Conservation (phyloP, 2,329 filamentous ascomycete species). For the Cytospora chrysosperma region DNA sequence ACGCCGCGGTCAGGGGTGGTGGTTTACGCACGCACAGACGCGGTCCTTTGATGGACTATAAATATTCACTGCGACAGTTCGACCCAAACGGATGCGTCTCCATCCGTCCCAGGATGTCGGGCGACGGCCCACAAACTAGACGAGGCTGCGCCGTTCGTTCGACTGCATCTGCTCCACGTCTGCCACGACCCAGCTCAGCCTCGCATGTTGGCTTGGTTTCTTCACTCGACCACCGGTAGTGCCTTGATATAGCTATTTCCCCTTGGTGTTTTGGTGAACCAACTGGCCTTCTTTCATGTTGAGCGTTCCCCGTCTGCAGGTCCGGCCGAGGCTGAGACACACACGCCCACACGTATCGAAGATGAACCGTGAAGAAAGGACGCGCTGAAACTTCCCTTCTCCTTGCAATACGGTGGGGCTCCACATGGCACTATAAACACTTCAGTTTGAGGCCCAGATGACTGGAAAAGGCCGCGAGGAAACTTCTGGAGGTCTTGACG, state of each 20-base stretch:
- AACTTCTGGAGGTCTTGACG: background rate
- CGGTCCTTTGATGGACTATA: background rate
- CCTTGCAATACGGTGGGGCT: background rate
- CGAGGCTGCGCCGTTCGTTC: conserved; percentile 12
- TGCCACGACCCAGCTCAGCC: conserved; percentile 13
- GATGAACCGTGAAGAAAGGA: background rate
- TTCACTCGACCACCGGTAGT: background rate
- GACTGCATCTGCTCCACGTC: conserved; percentile 8
- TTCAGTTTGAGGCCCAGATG: background rate
- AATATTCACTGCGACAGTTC: background rate
- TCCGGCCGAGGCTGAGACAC: background rate
- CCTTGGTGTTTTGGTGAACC: background rate
- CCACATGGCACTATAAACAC: background rate
- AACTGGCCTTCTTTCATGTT: background rate
- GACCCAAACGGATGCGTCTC: background rate
- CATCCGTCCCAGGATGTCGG: background rate
- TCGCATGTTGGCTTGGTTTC: background rate
- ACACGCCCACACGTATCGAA: background rate
- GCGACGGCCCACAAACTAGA: conserved; percentile 5
- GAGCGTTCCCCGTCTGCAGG: background rate
- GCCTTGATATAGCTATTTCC: background rate
- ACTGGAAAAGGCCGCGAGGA: background rate
- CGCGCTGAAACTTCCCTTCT: background rate
- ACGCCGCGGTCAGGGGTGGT: background rate
- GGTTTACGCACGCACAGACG: background rate